Percentiles rank a stretch among this genome's conserved stretches.
Evolutionary conservation across 768 basidiomycete genomes (phyloP).

Genomic region (Lentinula sp.): DNA sequence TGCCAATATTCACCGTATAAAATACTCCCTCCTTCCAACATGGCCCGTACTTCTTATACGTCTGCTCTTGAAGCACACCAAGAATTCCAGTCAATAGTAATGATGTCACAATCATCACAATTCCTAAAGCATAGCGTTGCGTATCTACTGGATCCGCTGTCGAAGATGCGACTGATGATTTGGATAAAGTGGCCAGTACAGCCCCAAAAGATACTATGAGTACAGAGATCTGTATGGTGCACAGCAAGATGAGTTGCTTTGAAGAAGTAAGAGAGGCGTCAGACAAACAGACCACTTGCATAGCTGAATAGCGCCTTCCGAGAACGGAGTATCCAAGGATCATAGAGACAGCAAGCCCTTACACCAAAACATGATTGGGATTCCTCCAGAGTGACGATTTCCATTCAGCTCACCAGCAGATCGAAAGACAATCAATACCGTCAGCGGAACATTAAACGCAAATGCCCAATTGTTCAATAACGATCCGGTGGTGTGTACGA

Average conservation of each 20-base stretch:
- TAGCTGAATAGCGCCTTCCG: conserved; percentile 48
- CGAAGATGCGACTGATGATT: conserved; percentile 28
- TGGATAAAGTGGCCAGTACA: conserved; percentile 64
- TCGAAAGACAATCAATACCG: conserved; percentile 79
- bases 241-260: neutral
- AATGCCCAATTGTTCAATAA: conserved; percentile 81
- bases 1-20: conserved; percentile 54
- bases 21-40: conserved; percentile 83
- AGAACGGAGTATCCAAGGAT: conserved; percentile 57
- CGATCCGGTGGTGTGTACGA: conserved; percentile 59
- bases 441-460: conserved; percentile 68
- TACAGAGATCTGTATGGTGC: conserved; percentile 47
- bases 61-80: conserved; percentile 72
- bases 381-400: neutral
- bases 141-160: conserved; percentile 24
- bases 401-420: conserved; percentile 56
- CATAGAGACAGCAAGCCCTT: conserved; percentile 77
- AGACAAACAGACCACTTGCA: conserved; percentile 51
- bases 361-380: conserved; percentile 3
- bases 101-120: conserved; percentile 61
- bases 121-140: conserved; percentile 54
- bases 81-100: conserved; percentile 62
- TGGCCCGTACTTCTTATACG: conserved; percentile 68
- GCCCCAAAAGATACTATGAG: conserved; percentile 65
- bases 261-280: neutral